A percentile compares a stretch with the other conserved stretches of the same genome.
These are phyloP conservation scores for Conringia planisiliqua DNA, from an alignment of 345 rosid genomes.

Conservation along the genomic window DNA sequence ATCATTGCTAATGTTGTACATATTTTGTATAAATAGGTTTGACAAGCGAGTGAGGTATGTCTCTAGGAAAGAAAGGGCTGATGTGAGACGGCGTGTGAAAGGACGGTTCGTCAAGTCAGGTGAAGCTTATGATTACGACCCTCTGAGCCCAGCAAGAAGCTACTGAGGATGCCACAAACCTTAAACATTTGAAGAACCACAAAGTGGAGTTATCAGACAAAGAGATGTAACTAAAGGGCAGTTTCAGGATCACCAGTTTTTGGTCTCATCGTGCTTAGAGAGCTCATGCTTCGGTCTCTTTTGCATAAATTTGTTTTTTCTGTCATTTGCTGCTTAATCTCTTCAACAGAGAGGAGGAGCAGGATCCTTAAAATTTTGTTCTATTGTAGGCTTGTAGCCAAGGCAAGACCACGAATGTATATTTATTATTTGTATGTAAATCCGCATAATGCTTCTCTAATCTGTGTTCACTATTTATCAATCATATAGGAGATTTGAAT, in stretches of 20 bases:
- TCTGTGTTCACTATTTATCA: neutral
- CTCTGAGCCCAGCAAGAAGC: constrained; percentile 73
- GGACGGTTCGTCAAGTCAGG: constrained; percentile 94
- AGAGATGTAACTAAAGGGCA: neutral
- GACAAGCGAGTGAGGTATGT: constrained; percentile 84
- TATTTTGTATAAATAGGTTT: constrained; percentile 48
- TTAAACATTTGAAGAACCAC: constrained; percentile 4
- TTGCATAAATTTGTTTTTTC: neutral
- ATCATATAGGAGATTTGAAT: neutral
- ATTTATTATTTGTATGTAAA: neutral
- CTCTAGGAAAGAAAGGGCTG: constrained; percentile 59
- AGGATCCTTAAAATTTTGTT: constrained; percentile 27
- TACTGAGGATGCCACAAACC: constrained; percentile 40
- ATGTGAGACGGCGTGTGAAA: constrained; percentile 86
- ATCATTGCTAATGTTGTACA: neutral
- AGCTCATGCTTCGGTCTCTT: constrained; percentile 1
- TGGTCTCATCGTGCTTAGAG: neutral
- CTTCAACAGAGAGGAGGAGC: neutral
- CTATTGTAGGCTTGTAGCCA: constrained; percentile 15
- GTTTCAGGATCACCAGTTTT: neutral
- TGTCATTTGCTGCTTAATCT: neutral
- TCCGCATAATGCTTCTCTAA: neutral
- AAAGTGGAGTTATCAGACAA: neutral
- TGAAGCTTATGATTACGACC: constrained; percentile 88
- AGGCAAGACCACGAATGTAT: neutral